Evolutionary conservation across 352 stramenopile genomes (phyloP).

Genomic region (Phytopythium mirpurense): DNA sequence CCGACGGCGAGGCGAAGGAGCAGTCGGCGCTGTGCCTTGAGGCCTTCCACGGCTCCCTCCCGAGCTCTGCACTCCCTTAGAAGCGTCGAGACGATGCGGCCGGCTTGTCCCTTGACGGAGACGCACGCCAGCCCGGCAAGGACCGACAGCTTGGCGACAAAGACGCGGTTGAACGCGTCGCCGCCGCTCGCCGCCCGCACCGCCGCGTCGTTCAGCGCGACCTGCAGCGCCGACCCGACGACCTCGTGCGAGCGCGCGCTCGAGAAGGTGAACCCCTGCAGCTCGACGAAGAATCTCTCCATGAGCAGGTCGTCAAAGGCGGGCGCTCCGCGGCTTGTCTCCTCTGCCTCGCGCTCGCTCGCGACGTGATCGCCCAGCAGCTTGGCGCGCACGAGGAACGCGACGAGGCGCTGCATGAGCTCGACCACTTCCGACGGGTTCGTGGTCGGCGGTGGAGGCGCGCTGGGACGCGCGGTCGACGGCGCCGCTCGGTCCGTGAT

Average conservation of each 20-base stretch:
- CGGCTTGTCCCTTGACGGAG: conserved; percentile 42
- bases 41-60: not conserved
- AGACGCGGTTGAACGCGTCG: not conserved
- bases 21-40: not conserved
- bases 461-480: not conserved
- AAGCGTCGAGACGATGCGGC: conserved; percentile 16
- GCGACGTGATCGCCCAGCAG: conserved; percentile 6
- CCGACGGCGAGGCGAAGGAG: conserved; percentile 28
- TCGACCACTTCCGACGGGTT: too few relatives aligned
- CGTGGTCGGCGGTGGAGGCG: not conserved
- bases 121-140: conserved; percentile 16
- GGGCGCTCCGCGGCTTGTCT: conserved; percentile 2
- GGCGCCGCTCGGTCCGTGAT: conserved; percentile 4
- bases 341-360: not conserved
- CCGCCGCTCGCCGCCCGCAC: not conserved
- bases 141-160: not conserved
- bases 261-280: conserved; percentile 56
- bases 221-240: conserved; percentile 19
- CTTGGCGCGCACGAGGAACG: conserved; percentile 21
- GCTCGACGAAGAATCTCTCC: conserved; percentile 48
- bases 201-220: conserved; percentile 12
- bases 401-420: conserved; percentile 22
- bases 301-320: conserved; percentile 52
- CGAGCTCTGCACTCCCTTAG: conserved; percentile 4
- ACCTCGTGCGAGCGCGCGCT: conserved; percentile 27